Conservation (phyloP, 768 basidiomycete species). For the Boletus sp. region DNA sequence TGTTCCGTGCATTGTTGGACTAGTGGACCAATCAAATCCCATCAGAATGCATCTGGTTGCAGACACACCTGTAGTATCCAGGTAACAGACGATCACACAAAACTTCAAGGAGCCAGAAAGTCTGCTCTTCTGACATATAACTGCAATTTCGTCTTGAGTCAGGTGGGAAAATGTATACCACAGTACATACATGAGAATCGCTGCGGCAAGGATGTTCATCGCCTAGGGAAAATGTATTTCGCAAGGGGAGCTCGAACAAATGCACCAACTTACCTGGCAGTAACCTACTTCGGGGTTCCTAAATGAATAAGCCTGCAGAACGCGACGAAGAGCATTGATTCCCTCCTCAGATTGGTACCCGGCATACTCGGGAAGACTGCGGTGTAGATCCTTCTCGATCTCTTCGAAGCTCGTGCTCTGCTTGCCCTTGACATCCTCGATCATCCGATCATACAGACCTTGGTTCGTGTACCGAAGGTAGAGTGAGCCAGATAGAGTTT, state of each 20-base stretch:
- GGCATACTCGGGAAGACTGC: slow-evolving; percentile 94
- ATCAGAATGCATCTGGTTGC: neutral
- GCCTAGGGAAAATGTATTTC: slow-evolving; percentile 48
- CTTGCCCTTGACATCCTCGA: slow-evolving; percentile 75
- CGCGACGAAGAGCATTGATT: slow-evolving; percentile 79
- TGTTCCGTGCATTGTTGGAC: slow-evolving; percentile 98
- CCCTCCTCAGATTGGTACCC: slow-evolving; percentile 93
- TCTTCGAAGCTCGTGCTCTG: slow-evolving; percentile 92
- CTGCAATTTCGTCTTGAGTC: slow-evolving; percentile 40
- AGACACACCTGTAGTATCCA: slow-evolving; percentile 88
- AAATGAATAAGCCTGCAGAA: slow-evolving; percentile 93
- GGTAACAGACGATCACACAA: slow-evolving; percentile 93
- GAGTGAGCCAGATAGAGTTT: slow-evolving; percentile 91
- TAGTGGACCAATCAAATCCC: slow-evolving; percentile 30
- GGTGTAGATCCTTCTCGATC: slow-evolving; percentile 97
- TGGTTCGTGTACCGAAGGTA: slow-evolving; percentile 88
- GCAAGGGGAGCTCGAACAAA: neutral
- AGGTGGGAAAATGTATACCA: neutral
- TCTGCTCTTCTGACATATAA: slow-evolving; percentile 98
- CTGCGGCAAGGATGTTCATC: slow-evolving; percentile 96
- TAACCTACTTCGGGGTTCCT: slow-evolving; percentile 94
- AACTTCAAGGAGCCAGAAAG: slow-evolving; percentile 95
- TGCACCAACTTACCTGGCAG: slow-evolving; percentile 64
- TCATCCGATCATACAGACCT: slow-evolving; percentile 72
- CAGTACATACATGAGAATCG: slow-evolving; percentile 77